phyloP scores from a whole-genome alignment of 2,329 filamentous ascomycete genomes.

The Phaeosphaeriaceae sp. region DNA sequence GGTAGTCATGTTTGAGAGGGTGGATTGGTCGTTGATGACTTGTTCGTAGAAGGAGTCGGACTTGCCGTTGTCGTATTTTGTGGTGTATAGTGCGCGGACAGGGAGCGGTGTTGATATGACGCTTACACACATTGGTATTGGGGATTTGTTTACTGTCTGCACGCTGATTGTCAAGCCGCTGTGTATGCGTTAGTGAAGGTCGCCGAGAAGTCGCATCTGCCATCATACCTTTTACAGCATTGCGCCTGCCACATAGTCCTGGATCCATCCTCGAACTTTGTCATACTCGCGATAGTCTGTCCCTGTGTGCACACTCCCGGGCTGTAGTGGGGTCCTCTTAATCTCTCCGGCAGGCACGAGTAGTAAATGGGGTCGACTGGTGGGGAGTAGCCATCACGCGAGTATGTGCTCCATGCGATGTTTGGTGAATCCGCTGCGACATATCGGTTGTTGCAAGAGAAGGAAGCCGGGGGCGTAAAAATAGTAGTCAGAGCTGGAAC shows the following conservation, averaged over 20 bases:
- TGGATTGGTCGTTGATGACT: conserved; percentile 6
- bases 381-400: conserved; percentile 5
- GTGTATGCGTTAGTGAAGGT: background rate
- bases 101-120: conserved; percentile 2
- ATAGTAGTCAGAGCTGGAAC: conserved; percentile 5
- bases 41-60: conserved; percentile 5
- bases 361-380: conserved; percentile 6
- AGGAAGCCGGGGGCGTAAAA: conserved; percentile 6
- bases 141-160: conserved; percentile 1
- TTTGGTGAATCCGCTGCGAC: conserved; percentile 1
- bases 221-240: conserved; percentile 8
- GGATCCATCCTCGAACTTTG: conserved; percentile 4
- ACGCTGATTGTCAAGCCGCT: conserved; percentile 4
- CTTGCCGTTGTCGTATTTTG: conserved; percentile 1
- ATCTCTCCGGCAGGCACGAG: conserved; percentile 3
- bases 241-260: conserved; percentile 9
- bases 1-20: conserved; percentile 4
- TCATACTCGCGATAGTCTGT: conserved; percentile 10
- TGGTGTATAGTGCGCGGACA: conserved; percentile 6
- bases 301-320: conserved; percentile 8
- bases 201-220: background rate
- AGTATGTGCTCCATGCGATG: conserved; percentile 7
- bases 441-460: conserved; percentile 2
- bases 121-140: conserved; percentile 4
- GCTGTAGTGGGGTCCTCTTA: conserved; percentile 9